Percentiles rank a stretch among this genome's conserved stretches.
phyloP scores from a whole-genome alignment of 2,329 filamentous ascomycete species.

The Boeremia exigua region DNA sequence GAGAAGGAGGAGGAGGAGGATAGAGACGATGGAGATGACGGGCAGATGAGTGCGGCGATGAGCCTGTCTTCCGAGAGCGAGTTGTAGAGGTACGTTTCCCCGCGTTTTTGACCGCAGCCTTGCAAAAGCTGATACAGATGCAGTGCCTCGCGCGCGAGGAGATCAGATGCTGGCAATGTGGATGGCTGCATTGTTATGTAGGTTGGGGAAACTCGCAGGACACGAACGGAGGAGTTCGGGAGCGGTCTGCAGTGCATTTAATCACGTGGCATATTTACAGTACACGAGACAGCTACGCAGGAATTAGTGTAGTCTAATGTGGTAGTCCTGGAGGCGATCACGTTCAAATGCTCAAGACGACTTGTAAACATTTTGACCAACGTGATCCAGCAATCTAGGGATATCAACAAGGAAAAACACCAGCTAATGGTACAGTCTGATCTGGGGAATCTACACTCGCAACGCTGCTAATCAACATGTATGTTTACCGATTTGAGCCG shows the following conservation, averaged over 20 bases:
- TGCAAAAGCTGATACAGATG: not conserved
- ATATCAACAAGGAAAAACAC: conserved; percentile 5
- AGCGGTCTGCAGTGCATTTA: no score
- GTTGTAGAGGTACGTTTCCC: conserved; percentile 1
- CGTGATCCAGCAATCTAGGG: conserved; percentile 11
- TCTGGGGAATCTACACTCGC: conserved; percentile 4
- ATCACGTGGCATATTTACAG: no score
- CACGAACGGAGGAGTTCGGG: not conserved
- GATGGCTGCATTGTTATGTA: not conserved
- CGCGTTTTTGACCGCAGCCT: not conserved
- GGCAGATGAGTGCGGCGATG: conserved; percentile 7
- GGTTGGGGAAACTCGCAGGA: no score
- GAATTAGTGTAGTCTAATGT: no score
- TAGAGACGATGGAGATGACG: not conserved
- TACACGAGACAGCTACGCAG: no score
- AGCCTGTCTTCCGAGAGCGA: conserved; percentile 5
- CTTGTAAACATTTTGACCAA: no score
- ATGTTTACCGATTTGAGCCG: conserved; percentile 54
- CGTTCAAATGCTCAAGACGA: no score
- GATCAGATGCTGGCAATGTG: no score
- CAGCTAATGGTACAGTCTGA: not conserved
- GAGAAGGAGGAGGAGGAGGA: not conserved
- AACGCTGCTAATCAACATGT: not conserved
- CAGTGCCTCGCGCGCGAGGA: not conserved
- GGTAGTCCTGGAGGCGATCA: no score